Conservation (phyloP, 2,329 filamentous ascomycete genomes). For the Magnaporthiopsis incrustans region DNA sequence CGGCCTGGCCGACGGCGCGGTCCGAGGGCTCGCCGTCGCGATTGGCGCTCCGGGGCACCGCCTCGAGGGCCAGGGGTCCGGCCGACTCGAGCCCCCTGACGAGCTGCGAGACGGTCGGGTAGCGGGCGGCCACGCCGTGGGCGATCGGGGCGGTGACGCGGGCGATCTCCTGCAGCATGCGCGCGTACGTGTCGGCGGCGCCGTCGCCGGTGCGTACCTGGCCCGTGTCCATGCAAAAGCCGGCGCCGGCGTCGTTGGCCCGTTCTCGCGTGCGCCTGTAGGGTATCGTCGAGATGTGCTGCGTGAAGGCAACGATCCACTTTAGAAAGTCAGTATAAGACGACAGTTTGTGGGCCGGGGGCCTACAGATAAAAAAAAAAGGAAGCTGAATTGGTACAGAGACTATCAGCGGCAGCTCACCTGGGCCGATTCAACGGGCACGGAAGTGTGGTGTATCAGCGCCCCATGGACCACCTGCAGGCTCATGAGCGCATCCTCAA, state of each 20-base stretch:
- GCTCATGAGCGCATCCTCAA: constrained; percentile 64
- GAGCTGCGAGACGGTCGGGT: constrained; percentile 48
- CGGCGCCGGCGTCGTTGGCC: constrained; percentile 41
- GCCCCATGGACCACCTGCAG: constrained; percentile 61
- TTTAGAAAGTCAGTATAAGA: not conserved
- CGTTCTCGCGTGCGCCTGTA: constrained; percentile 52
- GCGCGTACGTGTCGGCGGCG: constrained; percentile 57
- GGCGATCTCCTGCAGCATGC: constrained; percentile 69
- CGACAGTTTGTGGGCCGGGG: not conserved
- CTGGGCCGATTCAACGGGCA: constrained; percentile 55
- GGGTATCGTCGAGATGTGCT: constrained; percentile 69
- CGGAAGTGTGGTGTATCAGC: constrained; percentile 61
- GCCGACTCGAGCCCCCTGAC: constrained; percentile 48
- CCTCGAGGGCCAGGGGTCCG: constrained; percentile 55
- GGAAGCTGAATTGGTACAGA: not conserved
- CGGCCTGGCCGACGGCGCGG: constrained; percentile 44
- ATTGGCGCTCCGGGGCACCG: constrained; percentile 49
- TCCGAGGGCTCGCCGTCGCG: constrained; percentile 49
- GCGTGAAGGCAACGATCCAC: constrained; percentile 67
- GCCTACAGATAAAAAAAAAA: not conserved
- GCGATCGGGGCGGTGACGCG: constrained; percentile 67
- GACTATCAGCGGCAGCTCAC: not conserved
- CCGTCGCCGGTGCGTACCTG: constrained; percentile 66
- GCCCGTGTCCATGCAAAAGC: constrained; percentile 73
- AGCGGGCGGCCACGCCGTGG: constrained; percentile 57